Evolutionary conservation across 768 basidiomycete species (phyloP).

Genomic region (Rhizopogon vulgaris): DNA sequence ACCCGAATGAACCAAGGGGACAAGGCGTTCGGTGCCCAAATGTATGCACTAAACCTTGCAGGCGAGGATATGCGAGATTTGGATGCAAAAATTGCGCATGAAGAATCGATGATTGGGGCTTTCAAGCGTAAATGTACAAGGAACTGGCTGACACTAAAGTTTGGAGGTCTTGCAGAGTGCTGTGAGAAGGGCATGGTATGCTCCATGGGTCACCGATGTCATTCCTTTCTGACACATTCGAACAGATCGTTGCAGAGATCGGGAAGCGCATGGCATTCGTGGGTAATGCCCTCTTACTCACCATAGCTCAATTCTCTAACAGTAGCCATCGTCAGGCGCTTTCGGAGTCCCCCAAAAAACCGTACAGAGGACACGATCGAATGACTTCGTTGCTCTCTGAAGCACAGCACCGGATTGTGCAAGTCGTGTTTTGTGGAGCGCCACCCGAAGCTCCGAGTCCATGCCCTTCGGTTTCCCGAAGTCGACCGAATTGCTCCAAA

Average conservation of each 20-base stretch:
- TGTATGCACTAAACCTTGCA: conserved; percentile 61
- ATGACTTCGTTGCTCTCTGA: not conserved
- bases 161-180: conserved; percentile 79
- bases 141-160: conserved; percentile 76
- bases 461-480: not conserved
- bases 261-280: conserved; percentile 42
- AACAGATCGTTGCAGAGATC: conserved; percentile 42
- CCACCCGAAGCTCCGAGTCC: not conserved
- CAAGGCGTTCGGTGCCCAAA: conserved; percentile 73
- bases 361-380: not conserved
- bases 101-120: conserved; percentile 76
- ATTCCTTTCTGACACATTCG: not conserved
- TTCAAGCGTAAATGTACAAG: conserved; percentile 71
- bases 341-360: not conserved
- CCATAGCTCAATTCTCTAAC: not conserved
- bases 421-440: not conserved
- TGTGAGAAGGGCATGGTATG: conserved; percentile 71
- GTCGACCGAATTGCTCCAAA: not conserved
- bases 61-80: conserved; percentile 70
- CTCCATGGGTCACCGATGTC: not conserved
- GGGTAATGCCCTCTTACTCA: conserved; percentile 3
- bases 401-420: not conserved
- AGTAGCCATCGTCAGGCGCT: not conserved
- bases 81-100: conserved; percentile 78
- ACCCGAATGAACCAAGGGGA: conserved; percentile 85